Conservation (phyloP, 2,329 filamentous ascomycete species). For the Hypocrella siamensis region DNA sequence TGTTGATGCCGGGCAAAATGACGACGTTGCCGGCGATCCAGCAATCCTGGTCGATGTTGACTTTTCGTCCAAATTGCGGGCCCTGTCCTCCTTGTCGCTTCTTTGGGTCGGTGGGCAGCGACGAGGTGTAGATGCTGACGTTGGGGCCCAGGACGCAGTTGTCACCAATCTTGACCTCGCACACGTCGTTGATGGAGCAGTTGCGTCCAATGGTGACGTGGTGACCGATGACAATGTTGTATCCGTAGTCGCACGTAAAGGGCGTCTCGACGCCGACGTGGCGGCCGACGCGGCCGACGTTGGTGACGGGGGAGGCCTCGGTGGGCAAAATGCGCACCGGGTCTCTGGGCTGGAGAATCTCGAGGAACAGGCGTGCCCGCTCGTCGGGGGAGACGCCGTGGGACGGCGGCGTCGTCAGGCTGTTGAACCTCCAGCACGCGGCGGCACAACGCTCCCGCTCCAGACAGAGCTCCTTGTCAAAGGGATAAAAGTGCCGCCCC, state of each 20-base stretch:
- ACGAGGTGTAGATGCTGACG: conserved; percentile 71
- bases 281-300: conserved; percentile 51
- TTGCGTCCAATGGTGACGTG: conserved; percentile 71
- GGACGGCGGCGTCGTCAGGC: conserved; percentile 54
- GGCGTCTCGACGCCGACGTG: conserved; percentile 71
- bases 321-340: conserved; percentile 39
- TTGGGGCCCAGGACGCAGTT: conserved; percentile 66
- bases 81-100: conserved; percentile 59
- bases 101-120: conserved; percentile 56
- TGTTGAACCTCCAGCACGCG: conserved; percentile 77
- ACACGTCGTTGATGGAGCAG: conserved; percentile 79
- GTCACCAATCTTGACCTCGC: conserved; percentile 65
- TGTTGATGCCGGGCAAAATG: conserved; percentile 63
- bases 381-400: conserved; percentile 55
- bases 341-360: conserved; percentile 52
- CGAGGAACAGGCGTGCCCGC: conserved; percentile 51
- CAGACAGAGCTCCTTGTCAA: conserved; percentile 58
- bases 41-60: conserved; percentile 73
- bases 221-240: conserved; percentile 80
- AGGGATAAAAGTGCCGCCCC: conserved; percentile 66
- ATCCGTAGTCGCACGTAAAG: conserved; percentile 89
- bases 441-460: conserved; percentile 75
- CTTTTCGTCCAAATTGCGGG: conserved; percentile 50
- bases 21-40: conserved; percentile 67
- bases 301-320: conserved; percentile 32